Evolutionary conservation across 371 early-diverging fungal species (phyloP), one percentile per base, ranked within the genome.

Genomic region (Thermomucor indicae-seudaticae): DNA sequence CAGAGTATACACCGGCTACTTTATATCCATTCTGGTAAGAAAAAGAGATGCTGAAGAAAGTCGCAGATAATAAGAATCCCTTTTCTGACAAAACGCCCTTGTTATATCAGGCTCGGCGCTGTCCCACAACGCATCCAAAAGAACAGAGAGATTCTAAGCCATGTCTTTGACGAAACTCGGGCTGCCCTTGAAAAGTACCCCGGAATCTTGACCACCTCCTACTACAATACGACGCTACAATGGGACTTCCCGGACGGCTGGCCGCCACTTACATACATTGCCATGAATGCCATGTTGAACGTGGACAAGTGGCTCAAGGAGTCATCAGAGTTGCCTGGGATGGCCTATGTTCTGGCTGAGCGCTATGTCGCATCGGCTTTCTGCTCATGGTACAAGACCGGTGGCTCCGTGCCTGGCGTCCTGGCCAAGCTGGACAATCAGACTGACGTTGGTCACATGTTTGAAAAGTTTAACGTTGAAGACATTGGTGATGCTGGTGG

Each of bases 211-310:
- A 89, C 92, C 0, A 76, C 83, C 1, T 80, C 88, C 50, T 52
- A 70, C 22, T 45, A 69, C 31, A 58, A 79, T 31, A 81, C 81
- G 25, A 79, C 79, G 0, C 69, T 86, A 57, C 93, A 95, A 67
- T 95, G 95, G 95, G 95, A 93, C 57, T 87, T 72, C 49, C 95
- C 93, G 1, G 89, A 89, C 60, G 87, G 79, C 17, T 95, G 93
- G 93, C 78, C 82, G 19, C 82, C 82, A 12, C 64, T 79, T 22
- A 64, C 72, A 16, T 78, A 79, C 53, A 67, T 79, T n/a, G 51
- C 80, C 7, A 72, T 84, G 42, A 67, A 74, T 25, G 84, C 72
- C 5, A 65, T 83, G 48, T 44, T 66, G 4, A 67, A 57, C 24
- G 51, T 72, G 2, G 47, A 70, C 35, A 47, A n/a, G n/a, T n/a